Base-by-base conservation (phyloP, 495 filamentous ascomycete species). In the Trichoderma asperelloides region DNA sequence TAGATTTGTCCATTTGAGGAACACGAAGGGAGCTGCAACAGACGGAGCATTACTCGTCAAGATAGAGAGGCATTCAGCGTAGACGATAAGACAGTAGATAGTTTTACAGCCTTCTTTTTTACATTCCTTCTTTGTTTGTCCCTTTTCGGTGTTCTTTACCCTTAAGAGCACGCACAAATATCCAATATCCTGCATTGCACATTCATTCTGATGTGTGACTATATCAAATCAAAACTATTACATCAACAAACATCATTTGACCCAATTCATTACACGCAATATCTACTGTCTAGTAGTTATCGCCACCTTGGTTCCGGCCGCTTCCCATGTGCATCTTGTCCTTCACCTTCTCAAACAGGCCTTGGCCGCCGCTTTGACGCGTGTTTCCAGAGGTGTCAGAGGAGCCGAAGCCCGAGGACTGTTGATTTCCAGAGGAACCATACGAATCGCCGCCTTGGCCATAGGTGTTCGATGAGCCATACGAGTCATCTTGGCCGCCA, bases 1-100 rank as follows among this genome's bases (percentile, higher is more conserved):
- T 69, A 82, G 92, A 18, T 86, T 96, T 67, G 78, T 98, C 47
- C 89, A 87, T 65, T 76, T 98, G 33, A 75, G 87, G 41, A 86
- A 94, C 73, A 78, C 76, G 12, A 78, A 86, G 51, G 92, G 92
- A 1, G 70, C 78, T 16, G 77, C 84, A 66, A 86, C 83, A 25
- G 80, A 83, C 6, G 90, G 88, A 11, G 78, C 88, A 39, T 68
- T 97, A 55, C 74, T 97, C 67, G 85, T 97, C 1, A 84, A 83
- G 73, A 81, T 95, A 43, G 77, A 75, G 11, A 92, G 89, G 79
- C 81, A 69, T 64, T 66, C 87, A 66, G 70, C 69, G 57, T 82
- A 72, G 71, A 69, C 12, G 55, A 30, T 4, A 28, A 57, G 16
- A 60, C 27, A 18, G 23, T 30, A 1, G 13, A 33, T 2, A 13